These are phyloP conservation scores for Tubosaeta sp. DNA, from an alignment of 768 basidiomycete species.

Conservation along the genomic window DNA sequence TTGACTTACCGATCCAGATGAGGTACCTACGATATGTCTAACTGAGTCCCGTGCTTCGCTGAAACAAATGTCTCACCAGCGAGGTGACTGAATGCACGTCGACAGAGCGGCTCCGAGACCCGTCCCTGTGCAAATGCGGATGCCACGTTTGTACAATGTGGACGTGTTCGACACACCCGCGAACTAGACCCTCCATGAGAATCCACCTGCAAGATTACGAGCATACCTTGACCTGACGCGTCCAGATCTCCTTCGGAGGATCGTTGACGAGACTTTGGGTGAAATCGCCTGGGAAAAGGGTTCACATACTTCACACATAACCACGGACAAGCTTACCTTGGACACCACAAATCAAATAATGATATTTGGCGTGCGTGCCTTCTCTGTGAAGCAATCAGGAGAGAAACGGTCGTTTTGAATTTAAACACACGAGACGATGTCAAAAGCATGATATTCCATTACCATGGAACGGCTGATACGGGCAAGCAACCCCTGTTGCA, in stretches of 20 bases:
- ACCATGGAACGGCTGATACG: conserved; percentile 69
- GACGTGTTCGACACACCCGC: conserved; percentile 81
- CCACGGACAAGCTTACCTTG: conserved; percentile 40
- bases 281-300: conserved; percentile 53
- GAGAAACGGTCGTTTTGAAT: background rate
- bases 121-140: conserved; percentile 79
- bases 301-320: background rate
- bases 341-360: conserved; percentile 79
- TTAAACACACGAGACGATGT: conserved; percentile 61
- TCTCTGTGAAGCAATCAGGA: conserved; percentile 42
- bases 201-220: conserved; percentile 1
- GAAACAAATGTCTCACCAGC: conserved; percentile 46
- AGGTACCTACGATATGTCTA: conserved; percentile 51
- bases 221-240: conserved; percentile 69
- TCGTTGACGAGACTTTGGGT: conserved; percentile 65
- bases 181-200: conserved; percentile 40
- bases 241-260: conserved; percentile 71
- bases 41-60: background rate
- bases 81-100: conserved; percentile 70
- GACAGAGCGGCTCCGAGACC: conserved; percentile 77
- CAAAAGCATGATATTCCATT: conserved; percentile 82
- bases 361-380: conserved; percentile 66
- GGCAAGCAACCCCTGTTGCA: conserved; percentile 78
- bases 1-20: conserved; percentile 64
- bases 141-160: conserved; percentile 71